Conservation (phyloP, 257 asterid genomes). For the Verbascum thapsus region DNA sequence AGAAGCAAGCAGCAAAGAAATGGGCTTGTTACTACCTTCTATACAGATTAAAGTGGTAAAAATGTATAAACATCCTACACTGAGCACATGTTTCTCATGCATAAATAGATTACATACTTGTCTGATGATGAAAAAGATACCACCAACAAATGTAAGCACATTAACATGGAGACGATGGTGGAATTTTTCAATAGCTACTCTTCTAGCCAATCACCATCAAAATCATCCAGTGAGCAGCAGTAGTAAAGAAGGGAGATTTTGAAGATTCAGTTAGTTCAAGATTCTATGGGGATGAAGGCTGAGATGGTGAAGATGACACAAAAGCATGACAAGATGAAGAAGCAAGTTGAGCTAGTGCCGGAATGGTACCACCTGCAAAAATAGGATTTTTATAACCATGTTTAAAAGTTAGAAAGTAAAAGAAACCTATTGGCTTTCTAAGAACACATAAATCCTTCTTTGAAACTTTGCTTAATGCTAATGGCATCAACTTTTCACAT, state of each 20-base stretch:
- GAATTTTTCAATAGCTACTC: constrained; percentile 11
- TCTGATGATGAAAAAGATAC: background rate
- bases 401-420: constrained; percentile 11
- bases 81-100: constrained; percentile 1
- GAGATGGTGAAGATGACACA: constrained; percentile 52
- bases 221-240: constrained; percentile 20
- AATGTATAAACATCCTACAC: background rate
- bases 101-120: constrained; percentile 17
- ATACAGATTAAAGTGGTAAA: constrained; percentile 4
- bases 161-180: background rate
- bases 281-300: constrained; percentile 53
- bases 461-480: background rate
- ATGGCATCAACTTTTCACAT: background rate
- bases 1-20: too few species aligned
- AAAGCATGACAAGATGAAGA: constrained; percentile 82
- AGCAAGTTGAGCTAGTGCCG: constrained; percentile 83
- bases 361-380: constrained; percentile 85
- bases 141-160: background rate
- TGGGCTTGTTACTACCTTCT: constrained; percentile 10
- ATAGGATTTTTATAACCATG: constrained; percentile 18
- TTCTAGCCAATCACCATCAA: constrained; percentile 1
- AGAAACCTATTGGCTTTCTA: too few species aligned
- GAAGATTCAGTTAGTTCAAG: constrained; percentile 33
- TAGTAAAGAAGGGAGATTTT: constrained; percentile 33
- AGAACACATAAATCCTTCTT: background rate